These are phyloP conservation scores for Paramecium sonneborni DNA, from an alignment of 73 alveolate genomes.

Conservation along the genomic window DNA sequence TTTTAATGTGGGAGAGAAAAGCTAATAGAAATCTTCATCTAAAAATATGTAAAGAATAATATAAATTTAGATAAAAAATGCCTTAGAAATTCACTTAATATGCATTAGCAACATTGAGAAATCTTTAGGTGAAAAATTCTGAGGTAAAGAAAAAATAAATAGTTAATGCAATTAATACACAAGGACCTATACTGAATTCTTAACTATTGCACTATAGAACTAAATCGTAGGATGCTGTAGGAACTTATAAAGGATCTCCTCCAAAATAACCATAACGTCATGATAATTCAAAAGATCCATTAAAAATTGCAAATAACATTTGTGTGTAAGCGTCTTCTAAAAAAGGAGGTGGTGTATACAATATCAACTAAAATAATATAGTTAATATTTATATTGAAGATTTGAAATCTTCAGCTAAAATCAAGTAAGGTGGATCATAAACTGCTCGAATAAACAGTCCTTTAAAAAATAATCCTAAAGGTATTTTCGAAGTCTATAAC, in stretches of 20 bases:
- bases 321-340: neutral
- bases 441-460: constrained; percentile 54
- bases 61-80: neutral
- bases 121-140: neutral
- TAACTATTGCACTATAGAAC: constrained; percentile 16
- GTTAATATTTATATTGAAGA: constrained; percentile 49
- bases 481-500: neutral
- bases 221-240: neutral
- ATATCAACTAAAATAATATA: constrained; percentile 26
- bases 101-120: constrained; percentile 36
- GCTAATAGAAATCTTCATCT: neutral
- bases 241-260: constrained; percentile 41
- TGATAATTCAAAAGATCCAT: constrained; percentile 3
- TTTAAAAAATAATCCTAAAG: neutral
- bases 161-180: neutral
- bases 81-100: neutral
- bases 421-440: constrained; percentile 19
- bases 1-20: neutral
- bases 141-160: neutral
- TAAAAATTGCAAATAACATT: neutral
- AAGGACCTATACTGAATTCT: neutral
- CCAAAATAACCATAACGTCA: neutral
- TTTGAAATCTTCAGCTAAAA: neutral
- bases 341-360: constrained; percentile 44
- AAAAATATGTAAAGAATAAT: neutral